A percentile compares a stretch with the other conserved stretches of the same genome.
These are phyloP conservation scores for Schizosaccharomyces versatilis DNA, from an alignment of 1,139 yeast genomes.

Conservation along the genomic window DNA sequence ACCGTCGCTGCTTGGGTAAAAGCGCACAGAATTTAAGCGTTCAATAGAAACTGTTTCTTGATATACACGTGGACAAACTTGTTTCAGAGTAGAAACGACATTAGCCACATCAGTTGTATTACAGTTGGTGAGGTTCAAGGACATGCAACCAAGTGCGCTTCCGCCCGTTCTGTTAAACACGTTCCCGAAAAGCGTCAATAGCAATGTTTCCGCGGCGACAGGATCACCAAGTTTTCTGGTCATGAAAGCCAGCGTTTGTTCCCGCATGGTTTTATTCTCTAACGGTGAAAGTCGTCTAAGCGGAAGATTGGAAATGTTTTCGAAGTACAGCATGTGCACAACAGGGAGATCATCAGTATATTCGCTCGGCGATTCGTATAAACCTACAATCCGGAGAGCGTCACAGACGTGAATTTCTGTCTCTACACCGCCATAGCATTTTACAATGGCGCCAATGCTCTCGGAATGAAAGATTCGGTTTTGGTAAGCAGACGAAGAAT, in stretches of 20 bases:
- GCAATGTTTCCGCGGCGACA: slow-evolving; percentile 8
- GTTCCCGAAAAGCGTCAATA: slow-evolving; percentile 5
- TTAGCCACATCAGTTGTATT: background rate
- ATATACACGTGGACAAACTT: slow-evolving; percentile 2
- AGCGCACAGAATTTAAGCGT: slow-evolving; percentile 6
- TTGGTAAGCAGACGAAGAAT: background rate
- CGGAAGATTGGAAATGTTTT: slow-evolving; percentile 1
- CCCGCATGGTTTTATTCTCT: slow-evolving; percentile 1
- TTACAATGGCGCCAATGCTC: slow-evolving; percentile 1
- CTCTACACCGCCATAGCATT: slow-evolving; percentile 5
- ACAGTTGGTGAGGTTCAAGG: slow-evolving; percentile 7
- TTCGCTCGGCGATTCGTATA: slow-evolving; percentile 3
- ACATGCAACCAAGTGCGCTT: slow-evolving; percentile 6
- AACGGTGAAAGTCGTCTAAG: background rate
- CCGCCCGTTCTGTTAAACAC: slow-evolving; percentile 6
- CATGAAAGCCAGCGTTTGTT: slow-evolving; percentile 3
- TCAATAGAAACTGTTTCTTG: slow-evolving; percentile 5
- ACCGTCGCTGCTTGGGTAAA: slow-evolving; percentile 10
- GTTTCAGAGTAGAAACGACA: background rate
- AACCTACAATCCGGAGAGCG: slow-evolving; percentile 3
- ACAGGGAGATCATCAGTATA: slow-evolving; percentile 2
- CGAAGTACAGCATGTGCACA: slow-evolving; percentile 3
- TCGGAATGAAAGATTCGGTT: background rate
- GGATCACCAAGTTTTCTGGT: slow-evolving; percentile 6
- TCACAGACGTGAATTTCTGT: slow-evolving; percentile 4